phyloP scores from a whole-genome alignment of 805 yeast genomes.

The Metschnikowia sp. region DNA sequence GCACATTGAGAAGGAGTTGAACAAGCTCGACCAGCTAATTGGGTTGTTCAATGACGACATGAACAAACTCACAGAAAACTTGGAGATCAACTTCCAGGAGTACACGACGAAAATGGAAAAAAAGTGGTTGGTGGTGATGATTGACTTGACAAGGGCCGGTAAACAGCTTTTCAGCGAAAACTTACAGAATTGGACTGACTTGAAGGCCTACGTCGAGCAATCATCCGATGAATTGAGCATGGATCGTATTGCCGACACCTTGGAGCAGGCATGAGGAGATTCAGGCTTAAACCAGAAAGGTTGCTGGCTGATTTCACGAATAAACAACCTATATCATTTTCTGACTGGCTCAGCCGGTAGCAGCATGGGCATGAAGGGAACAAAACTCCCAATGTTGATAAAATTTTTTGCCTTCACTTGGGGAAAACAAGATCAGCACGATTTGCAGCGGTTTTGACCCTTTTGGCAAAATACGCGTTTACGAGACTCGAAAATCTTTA shows the following conservation, averaged over 20 bases:
- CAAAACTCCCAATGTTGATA: too few relatives aligned
- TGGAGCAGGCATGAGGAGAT: too few relatives aligned
- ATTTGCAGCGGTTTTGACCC: too few relatives aligned
- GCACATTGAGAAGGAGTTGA: slow-evolving; percentile 39
- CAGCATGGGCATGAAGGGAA: too few relatives aligned
- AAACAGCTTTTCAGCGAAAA: slow-evolving; percentile 23
- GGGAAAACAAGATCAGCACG: too few relatives aligned
- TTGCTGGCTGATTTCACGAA: too few relatives aligned
- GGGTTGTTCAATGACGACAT: slow-evolving; percentile 43
- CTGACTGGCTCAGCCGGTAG: too few relatives aligned
- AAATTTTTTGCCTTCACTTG: too few relatives aligned
- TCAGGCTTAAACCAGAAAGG: too few relatives aligned
- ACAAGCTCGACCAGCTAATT: slow-evolving; percentile 47
- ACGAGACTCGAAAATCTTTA: too few relatives aligned
- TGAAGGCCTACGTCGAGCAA: slow-evolving; percentile 18
- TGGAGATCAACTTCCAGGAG: slow-evolving; percentile 39
- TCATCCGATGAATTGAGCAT: slow-evolving; percentile 2
- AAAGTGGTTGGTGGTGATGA: slow-evolving; percentile 37
- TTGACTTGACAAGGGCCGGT: slow-evolving; percentile 35
- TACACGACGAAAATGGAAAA: slow-evolving; percentile 38
- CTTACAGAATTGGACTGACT: slow-evolving; percentile 28
- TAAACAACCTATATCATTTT: too few relatives aligned
- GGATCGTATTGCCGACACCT: background rate
- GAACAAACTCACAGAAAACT: slow-evolving; percentile 39
- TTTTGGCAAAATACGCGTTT: too few relatives aligned